These are phyloP conservation scores for Parascedosporium putredinis DNA, from an alignment of 2,329 filamentous ascomycete species.

Conservation along the genomic window DNA sequence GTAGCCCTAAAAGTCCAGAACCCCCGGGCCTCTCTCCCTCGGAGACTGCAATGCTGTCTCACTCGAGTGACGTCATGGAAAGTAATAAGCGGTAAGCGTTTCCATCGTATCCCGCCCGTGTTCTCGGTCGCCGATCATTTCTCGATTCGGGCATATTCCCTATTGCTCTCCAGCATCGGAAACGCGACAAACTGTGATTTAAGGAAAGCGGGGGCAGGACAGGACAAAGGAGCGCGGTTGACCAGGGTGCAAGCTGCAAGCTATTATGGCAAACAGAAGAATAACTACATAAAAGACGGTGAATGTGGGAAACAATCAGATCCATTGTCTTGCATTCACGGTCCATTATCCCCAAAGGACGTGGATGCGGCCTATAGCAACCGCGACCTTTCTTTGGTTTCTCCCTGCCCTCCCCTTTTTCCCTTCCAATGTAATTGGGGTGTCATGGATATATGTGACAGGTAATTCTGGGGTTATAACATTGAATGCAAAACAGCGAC, in stretches of 20 bases:
- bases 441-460: no score
- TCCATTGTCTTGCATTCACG: no score
- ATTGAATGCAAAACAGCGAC: neutral
- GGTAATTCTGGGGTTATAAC: neutral
- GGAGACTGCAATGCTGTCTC: neutral
- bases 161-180: no score
- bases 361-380: neutral
- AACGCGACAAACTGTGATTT: neutral
- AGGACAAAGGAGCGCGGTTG: no score
- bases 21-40: neutral
- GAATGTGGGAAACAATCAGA: no score
- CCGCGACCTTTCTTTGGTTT: no score
- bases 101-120: neutral
- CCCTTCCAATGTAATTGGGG: no score
- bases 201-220: neutral
- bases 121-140: neutral
- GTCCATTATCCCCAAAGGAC: no score
- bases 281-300: neutral
- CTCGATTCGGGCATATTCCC: no score
- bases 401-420: no score
- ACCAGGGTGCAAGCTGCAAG: no score
- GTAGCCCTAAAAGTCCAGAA: neutral
- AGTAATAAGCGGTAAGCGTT: neutral
- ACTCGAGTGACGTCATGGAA: neutral
- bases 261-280: no score